Evolutionary conservation across 1,284 basidiomycete species (phyloP).

Genomic region (Ustilago hordei): DNA sequence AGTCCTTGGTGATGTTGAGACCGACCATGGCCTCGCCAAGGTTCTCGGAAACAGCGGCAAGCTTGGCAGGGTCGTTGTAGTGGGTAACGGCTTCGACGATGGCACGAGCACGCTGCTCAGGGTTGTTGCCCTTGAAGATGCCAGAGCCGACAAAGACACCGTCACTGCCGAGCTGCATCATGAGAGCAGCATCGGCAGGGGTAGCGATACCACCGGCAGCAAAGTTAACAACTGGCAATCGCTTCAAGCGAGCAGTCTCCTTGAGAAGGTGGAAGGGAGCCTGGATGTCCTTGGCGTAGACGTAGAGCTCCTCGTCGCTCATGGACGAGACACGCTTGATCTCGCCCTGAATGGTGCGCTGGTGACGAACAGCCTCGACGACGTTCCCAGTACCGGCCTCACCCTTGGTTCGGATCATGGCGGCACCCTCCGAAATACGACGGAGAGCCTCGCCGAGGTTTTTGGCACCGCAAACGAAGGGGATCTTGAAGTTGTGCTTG

Average conservation of each 20-base stretch:
- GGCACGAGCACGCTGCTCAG: conserved; percentile 92
- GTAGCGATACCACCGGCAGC: conserved; percentile 93
- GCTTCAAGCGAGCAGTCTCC: conserved; percentile 92
- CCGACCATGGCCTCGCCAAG: conserved; percentile 93
- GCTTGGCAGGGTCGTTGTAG: conserved; percentile 73
- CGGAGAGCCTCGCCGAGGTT: conserved; percentile 86
- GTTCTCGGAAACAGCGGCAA: conserved; percentile 82
- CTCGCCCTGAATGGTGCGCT: conserved; percentile 83
- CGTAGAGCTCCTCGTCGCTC: conserved; percentile 97
- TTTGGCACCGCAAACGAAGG: conserved; percentile 75
- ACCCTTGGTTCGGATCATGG: conserved; percentile 71
- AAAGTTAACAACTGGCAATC: conserved; percentile 84
- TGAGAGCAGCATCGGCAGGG: conserved; percentile 95
- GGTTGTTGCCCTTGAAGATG: conserved; percentile 79
- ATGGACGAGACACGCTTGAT: conserved; percentile 81
- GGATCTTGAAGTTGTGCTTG: conserved; percentile 78
- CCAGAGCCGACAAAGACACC: conserved; percentile 76
- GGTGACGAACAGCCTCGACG: conserved; percentile 90
- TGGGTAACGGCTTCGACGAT: conserved; percentile 98
- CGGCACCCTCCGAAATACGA: conserved; percentile 91
- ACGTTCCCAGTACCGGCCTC: conserved; percentile 95
- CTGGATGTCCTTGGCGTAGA: conserved; percentile 86
- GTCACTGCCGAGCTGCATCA: conserved; percentile 99
- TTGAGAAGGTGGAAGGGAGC: conserved; percentile 98
- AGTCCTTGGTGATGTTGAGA: conserved; percentile 76